phyloP scores from a whole-genome alignment of 208 protist species.

The Naegleria lovaniensis region DNA sequence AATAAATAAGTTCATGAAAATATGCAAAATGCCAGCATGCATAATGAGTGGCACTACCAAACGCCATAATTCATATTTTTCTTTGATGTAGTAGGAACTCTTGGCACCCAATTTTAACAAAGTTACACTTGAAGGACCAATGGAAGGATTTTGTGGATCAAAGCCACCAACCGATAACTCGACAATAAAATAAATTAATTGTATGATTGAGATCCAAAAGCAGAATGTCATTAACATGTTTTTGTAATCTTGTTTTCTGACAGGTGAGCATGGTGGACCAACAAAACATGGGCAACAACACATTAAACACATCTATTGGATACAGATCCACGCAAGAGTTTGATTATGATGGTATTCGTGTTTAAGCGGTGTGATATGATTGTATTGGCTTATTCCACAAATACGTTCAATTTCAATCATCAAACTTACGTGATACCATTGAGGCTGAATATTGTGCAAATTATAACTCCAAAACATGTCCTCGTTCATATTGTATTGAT shows the following conservation, averaged over 20 bases:
- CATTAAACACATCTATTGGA: not conserved
- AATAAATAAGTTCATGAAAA: constrained; percentile 18
- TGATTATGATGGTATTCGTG: too few relatives aligned
- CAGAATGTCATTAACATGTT: not conserved
- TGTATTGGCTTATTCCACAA: too few relatives aligned
- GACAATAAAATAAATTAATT: constrained; percentile 29
- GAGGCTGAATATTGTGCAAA: not conserved
- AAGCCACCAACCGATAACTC: not conserved
- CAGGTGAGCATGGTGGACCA: not conserved
- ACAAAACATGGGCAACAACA: constrained; percentile 20
- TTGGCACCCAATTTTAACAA: not conserved
- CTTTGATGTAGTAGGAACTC: not conserved
- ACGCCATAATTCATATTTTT: constrained; percentile 21
- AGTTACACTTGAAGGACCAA: not conserved
- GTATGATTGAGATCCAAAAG: not conserved
- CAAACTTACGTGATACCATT: constrained; percentile 14
- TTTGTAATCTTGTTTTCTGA: not conserved
- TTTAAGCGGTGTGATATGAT: not conserved
- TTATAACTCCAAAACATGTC: constrained; percentile 12
- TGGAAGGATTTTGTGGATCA: not conserved
- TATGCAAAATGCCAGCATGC: not conserved
- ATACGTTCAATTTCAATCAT: too few relatives aligned
- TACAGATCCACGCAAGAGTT: too few relatives aligned
- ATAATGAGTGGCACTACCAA: not conserved
- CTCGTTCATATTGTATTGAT: not conserved